These are phyloP conservation scores for Allodekkera sacchari DNA, from an alignment of 805 yeast species.

Conservation along the genomic window DNA sequence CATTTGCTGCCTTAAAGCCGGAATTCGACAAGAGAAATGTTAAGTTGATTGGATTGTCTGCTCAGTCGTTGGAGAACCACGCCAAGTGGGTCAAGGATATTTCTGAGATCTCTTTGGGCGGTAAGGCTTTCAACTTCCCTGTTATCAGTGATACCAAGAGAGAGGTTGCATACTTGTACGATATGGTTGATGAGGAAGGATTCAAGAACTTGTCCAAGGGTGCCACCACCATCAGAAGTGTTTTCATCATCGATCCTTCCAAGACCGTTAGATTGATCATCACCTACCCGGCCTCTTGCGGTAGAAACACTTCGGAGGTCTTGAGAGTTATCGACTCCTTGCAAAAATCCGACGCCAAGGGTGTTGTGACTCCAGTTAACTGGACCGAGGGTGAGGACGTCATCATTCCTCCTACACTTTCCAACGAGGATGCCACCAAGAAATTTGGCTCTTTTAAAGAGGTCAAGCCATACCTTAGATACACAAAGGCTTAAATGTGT, in stretches of 20 bases:
- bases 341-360: slow-evolving; percentile 75
- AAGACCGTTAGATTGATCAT: slow-evolving; percentile 82
- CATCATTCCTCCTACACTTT: slow-evolving; percentile 80
- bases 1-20: slow-evolving; percentile 81
- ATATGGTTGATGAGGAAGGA: slow-evolving; percentile 83
- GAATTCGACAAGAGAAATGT: slow-evolving; percentile 81
- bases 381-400: slow-evolving; percentile 90
- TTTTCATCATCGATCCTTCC: slow-evolving; percentile 81
- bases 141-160: slow-evolving; percentile 83
- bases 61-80: slow-evolving; percentile 76
- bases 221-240: slow-evolving; percentile 86
- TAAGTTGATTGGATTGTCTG: slow-evolving; percentile 84
- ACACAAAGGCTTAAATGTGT: slow-evolving; percentile 27
- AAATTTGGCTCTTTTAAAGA: slow-evolving; percentile 82
- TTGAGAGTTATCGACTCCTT: slow-evolving; percentile 84
- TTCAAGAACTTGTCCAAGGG: slow-evolving; percentile 56
- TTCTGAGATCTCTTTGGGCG: slow-evolving; percentile 65
- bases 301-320: slow-evolving; percentile 90
- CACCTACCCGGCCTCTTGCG: slow-evolving; percentile 89
- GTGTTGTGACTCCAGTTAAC: slow-evolving; percentile 86
- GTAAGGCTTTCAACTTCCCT: slow-evolving; percentile 75
- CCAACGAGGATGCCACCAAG: slow-evolving; percentile 68
- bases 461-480: slow-evolving; percentile 87
- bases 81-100: slow-evolving; percentile 85
- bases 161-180: slow-evolving; percentile 76